Conservation (phyloP, 78 protist species). For the Tieghemostelium lacteum region DNA sequence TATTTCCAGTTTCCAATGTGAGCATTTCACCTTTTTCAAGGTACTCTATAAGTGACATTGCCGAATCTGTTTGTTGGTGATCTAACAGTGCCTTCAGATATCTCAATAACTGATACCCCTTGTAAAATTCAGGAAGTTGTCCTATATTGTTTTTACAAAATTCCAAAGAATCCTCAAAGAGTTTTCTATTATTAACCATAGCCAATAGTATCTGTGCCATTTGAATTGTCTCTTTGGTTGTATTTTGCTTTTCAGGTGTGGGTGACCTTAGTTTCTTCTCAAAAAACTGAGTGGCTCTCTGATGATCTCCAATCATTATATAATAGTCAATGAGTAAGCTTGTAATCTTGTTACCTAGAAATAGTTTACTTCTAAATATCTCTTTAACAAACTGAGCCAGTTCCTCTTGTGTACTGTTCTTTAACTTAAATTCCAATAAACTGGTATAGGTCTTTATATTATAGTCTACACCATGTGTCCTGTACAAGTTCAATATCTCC, state of each 20-base stretch:
- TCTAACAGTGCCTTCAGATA: not conserved
- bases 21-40: not conserved
- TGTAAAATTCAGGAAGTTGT: not conserved
- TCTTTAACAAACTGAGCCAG: no score
- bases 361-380: not conserved
- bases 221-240: not conserved
- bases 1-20: no score
- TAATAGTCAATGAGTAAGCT: not conserved
- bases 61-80: not conserved
- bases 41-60: not conserved
- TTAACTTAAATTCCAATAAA: no score
- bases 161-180: not conserved
- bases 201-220: not conserved
- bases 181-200: not conserved
- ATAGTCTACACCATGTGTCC: no score
- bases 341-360: not conserved
- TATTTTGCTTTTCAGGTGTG: not conserved
- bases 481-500: no score
- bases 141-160: not conserved
- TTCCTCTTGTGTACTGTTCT: no score
- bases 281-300: not conserved
- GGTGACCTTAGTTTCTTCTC: no score
- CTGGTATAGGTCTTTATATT: no score
- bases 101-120: not conserved
- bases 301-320: not conserved